Base-by-base conservation (phyloP, 257 asterid species). In the Solanum chiquidenum region DNA sequence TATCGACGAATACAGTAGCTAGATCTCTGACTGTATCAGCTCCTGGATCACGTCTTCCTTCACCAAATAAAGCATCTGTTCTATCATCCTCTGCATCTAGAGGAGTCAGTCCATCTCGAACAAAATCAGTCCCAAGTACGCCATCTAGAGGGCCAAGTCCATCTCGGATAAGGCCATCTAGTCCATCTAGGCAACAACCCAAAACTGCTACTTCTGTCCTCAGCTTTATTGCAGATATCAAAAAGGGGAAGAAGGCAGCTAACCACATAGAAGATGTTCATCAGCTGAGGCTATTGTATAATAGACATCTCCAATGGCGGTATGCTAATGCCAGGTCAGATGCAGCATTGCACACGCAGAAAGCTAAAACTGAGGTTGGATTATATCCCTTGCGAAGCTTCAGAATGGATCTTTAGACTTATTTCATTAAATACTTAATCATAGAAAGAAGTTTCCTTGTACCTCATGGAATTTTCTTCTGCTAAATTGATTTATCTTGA, bases 281-380 rank as follows among this genome's bases (percentile, higher is more conserved):
- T 93, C 95, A 92, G 75, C 88, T 97, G 90, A 89, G 97, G 90
- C 87, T 97, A 88, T 89, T 93, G 38, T 93, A 97, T 86, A 97
- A 96, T 92, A 93, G 99, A 90, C 95, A 94, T 37, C 89, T 96
- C 91, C 99, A 97, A 83, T 97, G 99, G 99, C 92, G 92, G 85
- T 97, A 90, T 86, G 94, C 95, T 33, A 96, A 93, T 95, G 99
- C 98, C 42, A 91, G 83, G 86, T 89, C 92, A 55, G 90, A 89
- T 88, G 92, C 93, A 88, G 91, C 92, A 29, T 85, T 92, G 92
- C 90, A 66, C 80, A 86, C 88, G 49, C 98, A 93, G 89, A 92
- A 90, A 89, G 93, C 85, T 86, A 93, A 93, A 86, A 90, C 99
- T 55, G 97, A 95, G 98, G 99, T 97, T 88, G 75, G 92, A 33